Conservation (phyloP, 345 rosid genomes). For the Moringa oleifera region DNA sequence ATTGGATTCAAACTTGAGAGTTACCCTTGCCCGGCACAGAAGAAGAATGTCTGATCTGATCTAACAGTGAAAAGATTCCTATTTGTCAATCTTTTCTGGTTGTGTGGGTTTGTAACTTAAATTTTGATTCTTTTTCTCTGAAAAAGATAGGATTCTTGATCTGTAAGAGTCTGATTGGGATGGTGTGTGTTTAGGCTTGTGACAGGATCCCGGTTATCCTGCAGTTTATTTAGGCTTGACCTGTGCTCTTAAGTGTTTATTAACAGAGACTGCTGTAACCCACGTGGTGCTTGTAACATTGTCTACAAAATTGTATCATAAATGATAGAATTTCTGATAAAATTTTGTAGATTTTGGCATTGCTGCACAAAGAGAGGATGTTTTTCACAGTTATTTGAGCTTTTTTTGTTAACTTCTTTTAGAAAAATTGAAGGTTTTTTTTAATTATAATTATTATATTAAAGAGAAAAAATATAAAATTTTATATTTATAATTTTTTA, state of each 20-base stretch:
- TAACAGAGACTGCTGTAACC: slow-evolving; percentile 14
- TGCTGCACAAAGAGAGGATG: too few relatives aligned
- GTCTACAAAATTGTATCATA: background rate
- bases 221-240: slow-evolving; percentile 11
- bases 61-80: slow-evolving; percentile 9
- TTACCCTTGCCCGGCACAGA: slow-evolving; percentile 46
- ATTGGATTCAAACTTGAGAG: slow-evolving; percentile 65
- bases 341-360: too few relatives aligned
- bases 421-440: too few relatives aligned
- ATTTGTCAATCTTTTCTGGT: background rate
- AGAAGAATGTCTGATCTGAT: slow-evolving; percentile 77
- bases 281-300: background rate
- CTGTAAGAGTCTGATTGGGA: background rate
- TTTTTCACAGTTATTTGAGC: too few relatives aligned
- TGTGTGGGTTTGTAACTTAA: background rate
- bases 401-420: too few relatives aligned
- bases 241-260: slow-evolving; percentile 20
- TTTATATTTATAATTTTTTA: too few relatives aligned
- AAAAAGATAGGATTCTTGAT: background rate
- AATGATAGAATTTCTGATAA: background rate
- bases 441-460: too few relatives aligned
- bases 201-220: slow-evolving; percentile 20
- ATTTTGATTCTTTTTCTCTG: too few relatives aligned
- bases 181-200: slow-evolving; percentile 13
- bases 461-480: too few relatives aligned